Conservation (phyloP, 805 yeast species). For the Blastobotrys mokoenaii region DNA sequence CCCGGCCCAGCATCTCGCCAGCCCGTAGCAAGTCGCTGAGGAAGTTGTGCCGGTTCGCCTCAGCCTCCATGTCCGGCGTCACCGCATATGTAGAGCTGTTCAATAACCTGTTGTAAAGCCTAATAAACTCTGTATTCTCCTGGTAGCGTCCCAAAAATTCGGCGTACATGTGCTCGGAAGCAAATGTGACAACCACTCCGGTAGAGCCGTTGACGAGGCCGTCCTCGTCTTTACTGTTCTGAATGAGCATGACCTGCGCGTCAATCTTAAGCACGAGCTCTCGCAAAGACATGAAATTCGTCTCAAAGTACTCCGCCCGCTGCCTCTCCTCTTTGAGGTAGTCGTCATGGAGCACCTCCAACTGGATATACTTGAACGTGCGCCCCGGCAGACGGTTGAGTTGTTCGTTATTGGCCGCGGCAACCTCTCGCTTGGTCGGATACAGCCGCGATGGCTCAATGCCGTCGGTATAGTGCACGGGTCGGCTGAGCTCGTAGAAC, state of each 20-base stretch:
- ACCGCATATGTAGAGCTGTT: constrained; percentile 4
- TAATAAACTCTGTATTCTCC: constrained; percentile 7
- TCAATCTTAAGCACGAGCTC: constrained; percentile 59
- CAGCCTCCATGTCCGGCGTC: constrained; percentile 3
- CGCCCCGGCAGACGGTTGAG: constrained; percentile 44
- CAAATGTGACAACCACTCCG: constrained; percentile 60
- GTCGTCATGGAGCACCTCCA: constrained; percentile 28
- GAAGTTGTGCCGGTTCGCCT: no score
- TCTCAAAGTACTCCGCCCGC: constrained; percentile 34
- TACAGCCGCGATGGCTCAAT: constrained; percentile 83
- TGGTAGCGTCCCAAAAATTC: neutral
- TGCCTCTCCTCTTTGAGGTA: constrained; percentile 10
- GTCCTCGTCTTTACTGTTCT: constrained; percentile 44
- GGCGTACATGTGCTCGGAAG: constrained; percentile 16
- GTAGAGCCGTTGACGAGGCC: constrained; percentile 84
- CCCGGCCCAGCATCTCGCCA: neutral
- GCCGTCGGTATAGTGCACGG: constrained; percentile 54
- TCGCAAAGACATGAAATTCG: constrained; percentile 62
- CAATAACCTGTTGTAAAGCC: constrained; percentile 14
- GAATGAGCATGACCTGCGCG: constrained; percentile 87
- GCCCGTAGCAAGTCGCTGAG: no score
- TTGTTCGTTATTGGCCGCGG: constrained; percentile 53
- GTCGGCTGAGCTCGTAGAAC: constrained; percentile 47
- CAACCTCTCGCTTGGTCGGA: constrained; percentile 79
- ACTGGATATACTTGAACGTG: constrained; percentile 35